Base-by-base conservation (phyloP, 768 basidiomycete species). In the Neoboletus magnificus region DNA sequence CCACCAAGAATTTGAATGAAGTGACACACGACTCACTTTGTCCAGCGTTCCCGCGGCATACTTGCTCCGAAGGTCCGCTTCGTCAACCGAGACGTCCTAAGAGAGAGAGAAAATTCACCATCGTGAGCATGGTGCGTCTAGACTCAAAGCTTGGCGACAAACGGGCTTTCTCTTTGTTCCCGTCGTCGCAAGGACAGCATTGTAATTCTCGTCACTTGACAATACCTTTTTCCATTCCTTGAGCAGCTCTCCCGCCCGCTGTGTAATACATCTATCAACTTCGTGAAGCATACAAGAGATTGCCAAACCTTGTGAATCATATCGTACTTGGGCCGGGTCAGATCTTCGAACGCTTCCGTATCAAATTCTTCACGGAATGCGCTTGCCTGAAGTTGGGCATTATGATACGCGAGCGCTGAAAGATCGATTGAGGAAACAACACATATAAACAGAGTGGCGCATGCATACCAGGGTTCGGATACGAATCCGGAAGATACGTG, bases 301-400 rank as follows among this genome's bases (percentile, higher is more conserved):
- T 1, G 8, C 55, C 76, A 49, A 55, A 91, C 92, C 78, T 89
- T 84, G 65, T 92, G 88, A 52, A 98, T 93, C 67, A 81, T 78
- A 54, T 85, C 82, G 45, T 83, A 74, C 62, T 89, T 86, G 5
- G 95, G 95, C 55, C 80, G 68, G 0, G 95, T 93, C 61, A 86
- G 73, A 71, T 99, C 96, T 59, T 90, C 86, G 57, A 92, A 91
- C 0, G 82, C 73, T 53, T 84, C 82, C 1, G 80, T 76, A 66
- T 96, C 85, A 59, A 87, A 97, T 55, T 93, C 84, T 66, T 97
- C 91, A 49, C 90, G 85, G 73, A 98, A 95, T 0, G 97, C 97
- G 51, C 84, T 86, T 9, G 96, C 92, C 72, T 97, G 86, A 9
- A 98, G 80, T 64, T 95, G 90, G 20, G 84, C 89, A 69, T 95